phyloP scores from a whole-genome alignment of 371 early-diverging fungal species.

The Nematocida sp. region DNA sequence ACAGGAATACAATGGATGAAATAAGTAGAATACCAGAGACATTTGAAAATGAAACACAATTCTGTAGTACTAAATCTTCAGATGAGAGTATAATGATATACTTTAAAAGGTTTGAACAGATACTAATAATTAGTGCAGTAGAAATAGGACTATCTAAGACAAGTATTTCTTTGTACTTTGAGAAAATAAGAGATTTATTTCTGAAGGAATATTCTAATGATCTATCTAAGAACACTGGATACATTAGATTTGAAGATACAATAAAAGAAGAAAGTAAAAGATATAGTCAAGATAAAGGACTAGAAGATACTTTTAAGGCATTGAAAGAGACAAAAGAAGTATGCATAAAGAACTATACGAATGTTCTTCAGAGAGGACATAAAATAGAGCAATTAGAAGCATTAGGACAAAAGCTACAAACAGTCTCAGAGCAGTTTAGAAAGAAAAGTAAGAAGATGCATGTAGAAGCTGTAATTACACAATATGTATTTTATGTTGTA shows the following conservation, averaged over 20 bases:
- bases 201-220: constrained; percentile 21
- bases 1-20: constrained; percentile 30
- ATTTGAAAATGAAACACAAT: constrained; percentile 46
- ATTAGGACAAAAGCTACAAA: constrained; percentile 42
- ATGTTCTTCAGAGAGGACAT: constrained; percentile 49
- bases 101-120: constrained; percentile 36
- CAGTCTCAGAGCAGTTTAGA: constrained; percentile 49
- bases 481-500: constrained; percentile 37
- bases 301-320: constrained; percentile 45
- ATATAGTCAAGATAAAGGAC: constrained; percentile 45
- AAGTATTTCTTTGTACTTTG: constrained; percentile 41
- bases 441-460: constrained; percentile 51
- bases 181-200: constrained; percentile 36
- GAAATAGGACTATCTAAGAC: constrained; percentile 50
- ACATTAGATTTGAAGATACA: constrained; percentile 44
- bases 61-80: constrained; percentile 49
- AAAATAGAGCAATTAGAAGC: constrained; percentile 48
- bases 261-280: constrained; percentile 48
- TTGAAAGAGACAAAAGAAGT: constrained; percentile 50
- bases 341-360: constrained; percentile 48
- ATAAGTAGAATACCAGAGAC: constrained; percentile 8
- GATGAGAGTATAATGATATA: constrained; percentile 37
- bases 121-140: constrained; percentile 33
- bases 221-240: background rate
- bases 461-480: constrained; percentile 34